Percentiles rank a stretch among this genome's conserved stretches.
Evolutionary conservation across 139 green algal genomes (phyloP).

Genomic region (Chlorella sp.): DNA sequence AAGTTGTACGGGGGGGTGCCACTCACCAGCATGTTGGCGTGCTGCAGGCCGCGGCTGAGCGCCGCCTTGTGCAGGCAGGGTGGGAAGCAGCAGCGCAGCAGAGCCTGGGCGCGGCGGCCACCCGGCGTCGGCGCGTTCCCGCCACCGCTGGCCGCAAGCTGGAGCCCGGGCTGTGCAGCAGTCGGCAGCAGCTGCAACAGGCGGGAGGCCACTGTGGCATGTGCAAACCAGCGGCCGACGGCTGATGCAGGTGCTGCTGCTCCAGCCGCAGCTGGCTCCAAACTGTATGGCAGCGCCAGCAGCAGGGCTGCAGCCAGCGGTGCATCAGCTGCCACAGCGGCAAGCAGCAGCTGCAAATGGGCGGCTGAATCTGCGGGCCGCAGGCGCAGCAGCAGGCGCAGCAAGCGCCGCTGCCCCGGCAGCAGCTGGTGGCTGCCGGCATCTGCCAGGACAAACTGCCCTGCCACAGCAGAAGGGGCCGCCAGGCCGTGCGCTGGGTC

Average conservation of each 20-base stretch:
- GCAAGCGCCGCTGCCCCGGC: conserved; percentile 34
- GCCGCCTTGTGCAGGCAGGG: conserved; percentile 53
- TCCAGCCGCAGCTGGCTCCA: conserved; percentile 58
- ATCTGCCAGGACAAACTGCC: conserved; percentile 5
- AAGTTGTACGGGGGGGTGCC: too few relatives aligned
- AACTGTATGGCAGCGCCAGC: conserved; percentile 54
- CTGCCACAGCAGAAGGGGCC: background rate
- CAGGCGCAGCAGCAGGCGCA: conserved; percentile 37
- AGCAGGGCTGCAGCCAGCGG: conserved; percentile 58
- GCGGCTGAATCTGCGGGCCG: conserved; percentile 27
- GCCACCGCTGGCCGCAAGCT: background rate
- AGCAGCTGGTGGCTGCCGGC: conserved; percentile 23
- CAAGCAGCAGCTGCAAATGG: conserved; percentile 53
- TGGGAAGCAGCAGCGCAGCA: conserved; percentile 51
- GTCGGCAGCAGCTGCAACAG: conserved; percentile 38
- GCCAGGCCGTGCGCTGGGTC: conserved; percentile 58
- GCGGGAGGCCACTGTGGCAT: conserved; percentile 22
- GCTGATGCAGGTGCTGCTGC: background rate
- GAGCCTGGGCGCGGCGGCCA: conserved; percentile 1
- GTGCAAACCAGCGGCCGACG: conserved; percentile 51
- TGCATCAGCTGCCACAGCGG: conserved; percentile 36
- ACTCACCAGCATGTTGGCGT: conserved; percentile 39
- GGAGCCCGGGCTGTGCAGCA: conserved; percentile 9
- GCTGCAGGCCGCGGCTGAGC: conserved; percentile 77
- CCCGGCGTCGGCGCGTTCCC: conserved; percentile 14